Percentiles rank a stretch among this genome's conserved stretches.
Conservation (phyloP, 2,329 filamentous ascomycete species). For the Aspergillus sergii region DNA sequence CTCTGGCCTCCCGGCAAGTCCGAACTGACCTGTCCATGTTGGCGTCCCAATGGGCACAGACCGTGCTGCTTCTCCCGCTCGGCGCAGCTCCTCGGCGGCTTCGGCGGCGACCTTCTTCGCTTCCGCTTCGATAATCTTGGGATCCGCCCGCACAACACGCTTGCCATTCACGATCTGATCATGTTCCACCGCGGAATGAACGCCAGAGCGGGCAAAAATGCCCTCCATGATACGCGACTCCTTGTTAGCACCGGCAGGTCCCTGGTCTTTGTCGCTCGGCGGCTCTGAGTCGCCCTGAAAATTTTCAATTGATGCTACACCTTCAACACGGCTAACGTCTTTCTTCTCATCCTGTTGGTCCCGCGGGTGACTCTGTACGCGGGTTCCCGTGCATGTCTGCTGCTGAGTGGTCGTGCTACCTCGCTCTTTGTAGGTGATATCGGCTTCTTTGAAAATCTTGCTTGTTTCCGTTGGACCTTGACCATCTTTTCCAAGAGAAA, state of each 20-base stretch:
- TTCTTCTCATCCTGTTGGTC: conserved; percentile 36
- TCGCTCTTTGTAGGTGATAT: conserved; percentile 65
- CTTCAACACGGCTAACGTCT: conserved; percentile 57
- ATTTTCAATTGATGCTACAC: conserved; percentile 67
- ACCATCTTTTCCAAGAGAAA: conserved; percentile 71
- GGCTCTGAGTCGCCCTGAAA: conserved; percentile 57
- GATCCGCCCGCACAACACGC: conserved; percentile 71
- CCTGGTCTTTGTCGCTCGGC: conserved; percentile 22
- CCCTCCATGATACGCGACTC: conserved; percentile 83
- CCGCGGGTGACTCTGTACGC: neutral
- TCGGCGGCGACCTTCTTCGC: conserved; percentile 76
- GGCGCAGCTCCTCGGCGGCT: conserved; percentile 74
- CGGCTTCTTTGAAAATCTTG: conserved; percentile 82
- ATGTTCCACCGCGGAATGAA: conserved; percentile 91
- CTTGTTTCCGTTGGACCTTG: conserved; percentile 79
- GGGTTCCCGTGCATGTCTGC: neutral
- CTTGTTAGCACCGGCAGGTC: conserved; percentile 35
- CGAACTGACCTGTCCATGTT: conserved; percentile 89
- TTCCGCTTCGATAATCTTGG: conserved; percentile 76
- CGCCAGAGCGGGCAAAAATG: conserved; percentile 81
- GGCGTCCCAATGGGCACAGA: conserved; percentile 78
- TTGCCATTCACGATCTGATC: conserved; percentile 85
- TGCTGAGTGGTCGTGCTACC: conserved; percentile 12
- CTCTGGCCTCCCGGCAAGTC: conserved; percentile 72
- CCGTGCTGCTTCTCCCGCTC: conserved; percentile 71